These are phyloP conservation scores for Didymella glomerata DNA, from an alignment of 2,329 filamentous ascomycete genomes.

Conservation along the genomic window DNA sequence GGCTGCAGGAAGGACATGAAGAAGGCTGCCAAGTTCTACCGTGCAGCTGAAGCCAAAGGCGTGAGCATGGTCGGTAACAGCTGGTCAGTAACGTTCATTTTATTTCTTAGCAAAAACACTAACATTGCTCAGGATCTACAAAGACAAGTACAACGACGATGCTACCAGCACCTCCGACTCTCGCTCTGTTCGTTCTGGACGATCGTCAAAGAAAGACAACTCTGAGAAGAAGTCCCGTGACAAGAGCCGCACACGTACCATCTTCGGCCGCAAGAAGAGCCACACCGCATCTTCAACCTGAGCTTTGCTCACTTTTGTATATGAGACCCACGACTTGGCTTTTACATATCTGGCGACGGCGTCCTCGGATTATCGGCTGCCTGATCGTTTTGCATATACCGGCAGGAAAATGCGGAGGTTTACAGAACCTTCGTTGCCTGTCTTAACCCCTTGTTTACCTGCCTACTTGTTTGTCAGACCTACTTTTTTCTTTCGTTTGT, in stretches of 20 bases:
- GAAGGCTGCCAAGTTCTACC: slow-evolving; percentile 90
- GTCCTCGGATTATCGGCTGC: slow-evolving; percentile 38
- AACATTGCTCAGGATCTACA: slow-evolving; percentile 79
- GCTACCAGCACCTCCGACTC: slow-evolving; percentile 42
- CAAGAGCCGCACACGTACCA: slow-evolving; percentile 77
- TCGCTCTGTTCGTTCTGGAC: slow-evolving; percentile 58
- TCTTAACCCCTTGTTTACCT: not conserved
- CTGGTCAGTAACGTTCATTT: slow-evolving; percentile 74
- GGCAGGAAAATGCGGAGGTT: slow-evolving; percentile 16
- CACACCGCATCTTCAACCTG: slow-evolving; percentile 29
- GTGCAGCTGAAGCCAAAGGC: slow-evolving; percentile 88
- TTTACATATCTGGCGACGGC: slow-evolving; percentile 44
- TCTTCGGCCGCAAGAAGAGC: slow-evolving; percentile 72
- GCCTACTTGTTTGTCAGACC: slow-evolving; percentile 15
- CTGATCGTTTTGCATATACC: slow-evolving; percentile 44
- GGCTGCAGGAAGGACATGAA: slow-evolving; percentile 96
- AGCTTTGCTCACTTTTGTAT: slow-evolving; percentile 28
- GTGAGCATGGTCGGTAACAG: slow-evolving; percentile 98
- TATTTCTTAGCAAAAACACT: slow-evolving; percentile 2
- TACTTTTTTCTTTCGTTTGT: slow-evolving; percentile 26
- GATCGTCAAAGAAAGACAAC: slow-evolving; percentile 53
- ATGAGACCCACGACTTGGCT: slow-evolving; percentile 47
- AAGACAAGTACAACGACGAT: slow-evolving; percentile 80
- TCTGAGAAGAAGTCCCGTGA: slow-evolving; percentile 71
- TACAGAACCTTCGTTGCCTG: slow-evolving; percentile 9